Base-by-base conservation (phyloP, 805 yeast genomes). In the Cyberlindnera sargentensis region DNA sequence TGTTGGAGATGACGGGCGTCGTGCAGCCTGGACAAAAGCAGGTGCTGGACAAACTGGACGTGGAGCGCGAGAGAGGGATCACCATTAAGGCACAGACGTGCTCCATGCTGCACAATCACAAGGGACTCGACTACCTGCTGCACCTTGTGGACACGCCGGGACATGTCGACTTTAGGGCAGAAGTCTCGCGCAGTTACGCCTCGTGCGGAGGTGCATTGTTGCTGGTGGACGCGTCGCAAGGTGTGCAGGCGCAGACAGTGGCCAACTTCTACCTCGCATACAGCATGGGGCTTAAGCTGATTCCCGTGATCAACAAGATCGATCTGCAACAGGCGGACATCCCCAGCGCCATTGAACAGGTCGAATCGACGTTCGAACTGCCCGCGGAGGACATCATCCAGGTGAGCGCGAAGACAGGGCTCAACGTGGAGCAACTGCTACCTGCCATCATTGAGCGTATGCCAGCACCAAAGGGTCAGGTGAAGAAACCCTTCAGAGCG, bases 111-210 rank as follows among this genome's bases (percentile, higher is more conserved):
- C 89, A 89, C 61, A 71, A 72, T 31, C 71, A 78, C 50, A 53
- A 57, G n/a, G 77, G 78, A 3, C 68, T 77, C 53, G 96, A 91
- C 53, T 93, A 87, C 59, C 63, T 93, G 43, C 66, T 91, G 37
- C 96, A 91, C 67, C 68, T 91, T 37, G 96, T 93, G 37, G 99
- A 91, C 62, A 91, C 98, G 0, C 99, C 99, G 0, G 99, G 99
- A 0, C 99, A 91, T 61, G 98, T 93, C 30, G 99, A 91, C 62
- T 91, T 91, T 62, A 70, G 96, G 42, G 83, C 93, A 7, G 99
- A 91, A 56, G 99, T 91, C 1, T 80, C 95, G 4, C 67, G 98
- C 52, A 86, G 96, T 6, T 90, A 90, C 64, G 97, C 97, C 3
- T 85, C 96, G 0, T 93, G 97, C 68, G 95, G 90, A 32, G 98